Evolutionary conservation across 2,329 filamentous ascomycete genomes (phyloP), one percentile per base, ranked within the genome.

Genomic region (Stachybotrys chlorohalonatus): DNA sequence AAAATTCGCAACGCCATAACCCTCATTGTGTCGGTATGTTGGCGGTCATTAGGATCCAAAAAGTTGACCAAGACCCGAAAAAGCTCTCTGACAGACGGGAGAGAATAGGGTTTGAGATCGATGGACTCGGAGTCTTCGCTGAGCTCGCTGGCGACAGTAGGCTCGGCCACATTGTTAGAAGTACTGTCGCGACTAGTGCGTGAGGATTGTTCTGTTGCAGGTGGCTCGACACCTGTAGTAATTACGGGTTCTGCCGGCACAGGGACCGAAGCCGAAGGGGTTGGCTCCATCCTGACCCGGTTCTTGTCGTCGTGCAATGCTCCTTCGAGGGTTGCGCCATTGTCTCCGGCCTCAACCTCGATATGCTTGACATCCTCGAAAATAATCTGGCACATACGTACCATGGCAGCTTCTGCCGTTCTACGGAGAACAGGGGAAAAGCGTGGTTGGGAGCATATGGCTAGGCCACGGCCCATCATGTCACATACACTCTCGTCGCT

Each of bases 351-450:
- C 66, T 92, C 87, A 50, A 89, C 80, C 63, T 63, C 90, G 7
- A 97, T 75, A 59, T 92, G 85, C 69, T 95, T 96, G 53, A 99
- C 75, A 57, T 95, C 86, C 70, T 92, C 89, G 68, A 99, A 99
- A 64, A 99, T 96, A 60, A 96, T 91, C 72, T 99, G 94, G 67
- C 94, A 97, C 94, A 99, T 99, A 61, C 90, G 90, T 49, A 97
- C 90, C 92, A 99, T 96, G 54, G 91, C 87, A 66, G 95, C 94
- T 71, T 99, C 94, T 2, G 94, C 94, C 17, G 92, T 95, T 59
- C 92, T 82, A 59, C 93, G 84, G 54, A 99, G 75, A 5, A 97
- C 85, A 63, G 96, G 92, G 9, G 92, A 96, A 57, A 97, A 85
- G 54, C 93, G 84, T 54, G 89, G 84, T 66, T 97, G 92, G 59